Evolutionary conservation across 2,329 filamentous ascomycete species (phyloP).

Genomic region (Penicillium digitatum): DNA sequence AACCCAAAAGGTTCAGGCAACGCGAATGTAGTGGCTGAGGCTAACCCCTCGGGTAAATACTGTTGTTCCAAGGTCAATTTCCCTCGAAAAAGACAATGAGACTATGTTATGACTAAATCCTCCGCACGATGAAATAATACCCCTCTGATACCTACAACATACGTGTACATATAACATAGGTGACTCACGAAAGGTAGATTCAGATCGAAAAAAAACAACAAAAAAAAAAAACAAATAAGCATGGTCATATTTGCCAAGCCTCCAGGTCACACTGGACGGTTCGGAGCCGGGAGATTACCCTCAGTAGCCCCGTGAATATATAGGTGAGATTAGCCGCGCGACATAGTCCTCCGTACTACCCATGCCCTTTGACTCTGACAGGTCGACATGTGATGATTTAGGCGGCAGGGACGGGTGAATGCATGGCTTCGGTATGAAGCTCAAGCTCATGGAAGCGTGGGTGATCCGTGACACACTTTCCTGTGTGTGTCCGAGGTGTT

Average conservation of each 20-base stretch:
- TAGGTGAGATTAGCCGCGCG: constrained; percentile 6
- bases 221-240: not conserved
- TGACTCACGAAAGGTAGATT: not conserved
- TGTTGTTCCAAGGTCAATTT: not conserved
- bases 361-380: not conserved
- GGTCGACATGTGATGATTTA: constrained; percentile 13
- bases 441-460: constrained; percentile 15
- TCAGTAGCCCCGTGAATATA: not conserved
- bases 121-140: not conserved
- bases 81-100: not conserved
- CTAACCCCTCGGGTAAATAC: not conserved
- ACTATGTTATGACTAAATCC: too few relatives aligned
- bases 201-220: not conserved
- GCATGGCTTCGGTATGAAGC: constrained; percentile 11
- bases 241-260: constrained; percentile 3
- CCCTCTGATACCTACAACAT: not conserved
- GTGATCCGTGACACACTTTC: constrained; percentile 4
- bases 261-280: constrained; percentile 2
- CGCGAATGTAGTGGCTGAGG: not conserved
- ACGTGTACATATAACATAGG: too few relatives aligned
- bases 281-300: not conserved
- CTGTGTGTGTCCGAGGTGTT: constrained; percentile 14
- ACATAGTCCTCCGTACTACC: not conserved
- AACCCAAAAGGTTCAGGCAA: not conserved
- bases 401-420: constrained; percentile 14